Evolutionary conservation across 805 yeast genomes (phyloP).

Genomic region (Lipomyces spencermartinsiae): DNA sequence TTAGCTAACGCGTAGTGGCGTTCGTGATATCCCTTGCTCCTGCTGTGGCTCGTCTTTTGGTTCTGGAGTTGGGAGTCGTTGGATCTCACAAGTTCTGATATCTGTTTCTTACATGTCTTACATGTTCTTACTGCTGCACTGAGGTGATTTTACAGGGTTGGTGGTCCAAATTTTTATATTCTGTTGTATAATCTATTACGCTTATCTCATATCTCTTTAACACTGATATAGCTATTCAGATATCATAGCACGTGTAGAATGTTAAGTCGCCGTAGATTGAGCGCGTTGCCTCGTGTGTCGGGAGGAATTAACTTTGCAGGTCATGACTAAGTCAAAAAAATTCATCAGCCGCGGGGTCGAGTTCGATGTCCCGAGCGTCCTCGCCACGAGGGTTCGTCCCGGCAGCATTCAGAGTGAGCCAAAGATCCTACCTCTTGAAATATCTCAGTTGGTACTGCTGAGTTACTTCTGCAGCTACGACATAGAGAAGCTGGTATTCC

Average conservation of each 20-base stretch:
- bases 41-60: not conserved
- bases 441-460: not conserved
- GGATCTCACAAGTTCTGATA: not conserved
- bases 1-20: not conserved
- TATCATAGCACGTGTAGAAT: too few relatives aligned
- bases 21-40: not conserved
- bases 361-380: not conserved
- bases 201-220: not conserved
- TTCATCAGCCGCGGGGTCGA: not conserved
- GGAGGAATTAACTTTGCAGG: not conserved
- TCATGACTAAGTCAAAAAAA: not conserved
- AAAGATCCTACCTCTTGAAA: too few relatives aligned
- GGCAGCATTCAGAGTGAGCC: too few relatives aligned
- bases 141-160: too few relatives aligned
- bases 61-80: not conserved
- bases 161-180: not conserved
- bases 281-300: not conserved
- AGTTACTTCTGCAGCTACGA: not conserved
- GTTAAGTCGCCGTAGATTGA: not conserved
- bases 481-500: not conserved
- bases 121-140: not conserved
- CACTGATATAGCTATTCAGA: not conserved
- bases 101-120: not conserved
- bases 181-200: not conserved
- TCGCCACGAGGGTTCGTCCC: too few relatives aligned